Evolutionary conservation across 371 early-diverging fungal genomes (phyloP), one percentile per base, ranked within the genome.

Genomic region (Lichtheimia ramosa): DNA sequence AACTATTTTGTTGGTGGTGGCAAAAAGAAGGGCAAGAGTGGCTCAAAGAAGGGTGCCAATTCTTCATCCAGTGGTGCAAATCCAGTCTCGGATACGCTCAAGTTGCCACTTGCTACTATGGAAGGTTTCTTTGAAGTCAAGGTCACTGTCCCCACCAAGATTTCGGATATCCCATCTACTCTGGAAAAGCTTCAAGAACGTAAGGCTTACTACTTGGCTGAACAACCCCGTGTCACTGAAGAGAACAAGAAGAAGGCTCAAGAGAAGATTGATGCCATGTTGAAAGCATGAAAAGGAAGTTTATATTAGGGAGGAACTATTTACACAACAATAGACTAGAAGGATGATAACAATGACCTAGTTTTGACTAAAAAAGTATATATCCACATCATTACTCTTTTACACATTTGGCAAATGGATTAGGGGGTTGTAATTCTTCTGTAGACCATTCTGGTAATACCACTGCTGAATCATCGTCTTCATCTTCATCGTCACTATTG

Each of bases 241-340:
- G 89, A 89, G 67, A 95, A 94, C 81, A 93, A 89, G 84, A 85
- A 79, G 67, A 89, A 88, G 77, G 96, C 93, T 25, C 90, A 94
- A 72, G 93, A 85, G 54, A 89, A 88, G 79, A 90, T 94, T 58
- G 86, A 85, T 34, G 84, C 83, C 55, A 75, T 92, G 67, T 66
- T 77, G 62, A 78, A 84, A 42, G 79, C 34, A 46, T 18, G n/a
- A n/a, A 46, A 46, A 46, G 21, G 5, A 18, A 16, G 16, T 18
- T 16, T 46, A 46, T 16, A 46, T 46, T 46, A 16, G n/a, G 46
- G n/a, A 46, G 21, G 21, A 21, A 16, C n/a, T 46, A 46, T 46
- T 34, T 34, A 34, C 34, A 34, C 2, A 10, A 34, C 34, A 34
- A 34, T 34, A 34, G 34, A 34, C 34, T 34, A 34, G 34, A 34